Conservation (phyloP, 169 alveolate genomes). For the Cardiosporidium cionae region DNA sequence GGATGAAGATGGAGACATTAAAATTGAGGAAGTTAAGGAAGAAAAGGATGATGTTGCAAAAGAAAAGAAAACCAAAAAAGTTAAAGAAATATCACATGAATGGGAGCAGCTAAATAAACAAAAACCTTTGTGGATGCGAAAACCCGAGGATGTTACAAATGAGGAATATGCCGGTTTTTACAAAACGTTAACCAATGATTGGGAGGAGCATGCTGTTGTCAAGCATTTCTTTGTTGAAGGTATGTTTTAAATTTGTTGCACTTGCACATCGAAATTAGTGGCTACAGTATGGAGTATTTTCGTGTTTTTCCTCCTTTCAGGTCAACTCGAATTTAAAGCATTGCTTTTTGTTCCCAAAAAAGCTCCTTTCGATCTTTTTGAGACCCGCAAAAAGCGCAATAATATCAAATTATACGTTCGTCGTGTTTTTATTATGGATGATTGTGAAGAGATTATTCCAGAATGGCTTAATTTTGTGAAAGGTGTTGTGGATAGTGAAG, state of each 20-base stretch:
- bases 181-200: slow-evolving; percentile 95
- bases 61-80: slow-evolving; percentile 93
- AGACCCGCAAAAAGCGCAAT: slow-evolving; percentile 96
- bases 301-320: slow-evolving; percentile 40
- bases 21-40: slow-evolving; percentile 59
- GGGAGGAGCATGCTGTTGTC: slow-evolving; percentile 98
- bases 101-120: slow-evolving; percentile 95
- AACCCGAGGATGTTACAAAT: slow-evolving; percentile 94
- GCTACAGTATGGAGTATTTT: not conserved
- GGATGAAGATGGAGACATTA: slow-evolving; percentile 62
- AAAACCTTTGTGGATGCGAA: slow-evolving; percentile 98
- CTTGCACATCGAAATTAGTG: not conserved
- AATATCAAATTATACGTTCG: slow-evolving; percentile 97
- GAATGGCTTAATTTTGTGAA: slow-evolving; percentile 97
- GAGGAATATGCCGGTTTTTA: slow-evolving; percentile 98
- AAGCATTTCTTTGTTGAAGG: slow-evolving; percentile 97
- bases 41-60: slow-evolving; percentile 74
- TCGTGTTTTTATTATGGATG: slow-evolving; percentile 99
- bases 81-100: slow-evolving; percentile 91
- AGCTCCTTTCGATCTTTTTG: slow-evolving; percentile 99
- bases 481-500: slow-evolving; percentile 99
- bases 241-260: no score
- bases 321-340: slow-evolving; percentile 98
- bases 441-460: slow-evolving; percentile 98
- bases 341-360: slow-evolving; percentile 97